phyloP scores from a whole-genome alignment of 345 rosid species.

The Salix caprea region DNA sequence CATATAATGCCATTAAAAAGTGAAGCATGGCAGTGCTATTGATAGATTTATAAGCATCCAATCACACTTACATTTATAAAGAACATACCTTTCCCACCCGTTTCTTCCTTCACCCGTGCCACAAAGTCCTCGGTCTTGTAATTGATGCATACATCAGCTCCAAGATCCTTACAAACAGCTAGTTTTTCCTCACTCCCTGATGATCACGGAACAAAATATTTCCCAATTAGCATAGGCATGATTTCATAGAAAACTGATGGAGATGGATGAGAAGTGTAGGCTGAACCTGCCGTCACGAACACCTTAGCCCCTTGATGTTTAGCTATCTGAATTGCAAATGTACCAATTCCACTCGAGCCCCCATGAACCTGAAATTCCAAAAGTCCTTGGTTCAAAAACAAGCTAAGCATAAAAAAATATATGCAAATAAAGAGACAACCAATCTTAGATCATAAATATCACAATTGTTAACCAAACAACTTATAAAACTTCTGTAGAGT shows the following conservation, averaged over 20 bases:
- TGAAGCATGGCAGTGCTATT: not conserved
- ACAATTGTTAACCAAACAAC: not conserved
- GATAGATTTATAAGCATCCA: not conserved
- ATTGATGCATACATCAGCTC: slow-evolving; percentile 84
- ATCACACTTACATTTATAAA: not conserved
- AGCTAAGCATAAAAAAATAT: not conserved
- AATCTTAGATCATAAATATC: not conserved
- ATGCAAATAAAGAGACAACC: not conserved
- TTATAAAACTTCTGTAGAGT: no score
- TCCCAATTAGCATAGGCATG: not conserved
- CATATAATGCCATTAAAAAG: not conserved
- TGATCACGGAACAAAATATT: slow-evolving; percentile 7
- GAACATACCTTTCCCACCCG: slow-evolving; percentile 67
- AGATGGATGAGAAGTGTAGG: not conserved
- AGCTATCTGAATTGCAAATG: slow-evolving; percentile 85
- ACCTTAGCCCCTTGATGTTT: slow-evolving; percentile 61
- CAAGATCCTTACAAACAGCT: slow-evolving; percentile 76
- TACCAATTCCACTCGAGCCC: slow-evolving; percentile 92
- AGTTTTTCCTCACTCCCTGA: slow-evolving; percentile 77
- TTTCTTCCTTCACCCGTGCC: slow-evolving; percentile 71
- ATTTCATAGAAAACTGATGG: not conserved
- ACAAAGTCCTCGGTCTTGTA: slow-evolving; percentile 92
- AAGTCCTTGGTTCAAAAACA: slow-evolving; percentile 5
- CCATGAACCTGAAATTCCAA: slow-evolving; percentile 66
- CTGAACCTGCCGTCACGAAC: slow-evolving; percentile 80